Conservation (phyloP, 257 asterid species). For the Paulownia fortunei region DNA sequence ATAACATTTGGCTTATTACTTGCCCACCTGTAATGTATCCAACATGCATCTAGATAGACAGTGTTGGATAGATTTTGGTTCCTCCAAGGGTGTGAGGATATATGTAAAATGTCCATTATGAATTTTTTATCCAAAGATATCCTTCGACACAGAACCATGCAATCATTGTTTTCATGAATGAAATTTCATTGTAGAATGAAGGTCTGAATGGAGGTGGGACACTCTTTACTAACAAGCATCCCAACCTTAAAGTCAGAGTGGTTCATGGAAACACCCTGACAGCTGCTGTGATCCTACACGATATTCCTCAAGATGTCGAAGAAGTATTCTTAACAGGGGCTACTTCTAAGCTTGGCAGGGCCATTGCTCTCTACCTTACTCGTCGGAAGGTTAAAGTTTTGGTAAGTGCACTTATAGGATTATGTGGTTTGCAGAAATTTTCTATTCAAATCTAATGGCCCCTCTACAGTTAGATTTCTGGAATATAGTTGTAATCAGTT, state of each 20-base stretch:
- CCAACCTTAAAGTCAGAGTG: constrained; percentile 76
- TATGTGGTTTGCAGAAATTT: background rate
- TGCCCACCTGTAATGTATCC: no score
- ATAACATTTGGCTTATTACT: background rate
- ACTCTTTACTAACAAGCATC: constrained; percentile 76
- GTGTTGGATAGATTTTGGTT: no score
- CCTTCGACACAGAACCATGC: background rate
- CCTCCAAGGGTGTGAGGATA: no score
- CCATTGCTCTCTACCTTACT: constrained; percentile 82
- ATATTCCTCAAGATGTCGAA: constrained; percentile 66
- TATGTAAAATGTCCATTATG: no score
- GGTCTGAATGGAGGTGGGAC: constrained; percentile 87
- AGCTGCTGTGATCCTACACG: constrained; percentile 82
- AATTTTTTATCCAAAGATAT: no score
- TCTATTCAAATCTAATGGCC: no score
- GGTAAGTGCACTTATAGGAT: constrained; percentile 44
- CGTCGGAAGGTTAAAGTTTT: constrained; percentile 67
- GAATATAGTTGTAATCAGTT: no score
- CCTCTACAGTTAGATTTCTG: no score
- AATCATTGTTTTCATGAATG: constrained; percentile 14
- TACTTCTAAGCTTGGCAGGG: constrained; percentile 94
- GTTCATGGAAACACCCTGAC: constrained; percentile 96
- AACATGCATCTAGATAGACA: no score
- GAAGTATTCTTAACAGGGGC: constrained; percentile 94
- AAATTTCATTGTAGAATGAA: constrained; percentile 61